Evolutionary conservation across 176 grass and related monocot genomes (phyloP).

Genomic region (Ananas comosus): DNA sequence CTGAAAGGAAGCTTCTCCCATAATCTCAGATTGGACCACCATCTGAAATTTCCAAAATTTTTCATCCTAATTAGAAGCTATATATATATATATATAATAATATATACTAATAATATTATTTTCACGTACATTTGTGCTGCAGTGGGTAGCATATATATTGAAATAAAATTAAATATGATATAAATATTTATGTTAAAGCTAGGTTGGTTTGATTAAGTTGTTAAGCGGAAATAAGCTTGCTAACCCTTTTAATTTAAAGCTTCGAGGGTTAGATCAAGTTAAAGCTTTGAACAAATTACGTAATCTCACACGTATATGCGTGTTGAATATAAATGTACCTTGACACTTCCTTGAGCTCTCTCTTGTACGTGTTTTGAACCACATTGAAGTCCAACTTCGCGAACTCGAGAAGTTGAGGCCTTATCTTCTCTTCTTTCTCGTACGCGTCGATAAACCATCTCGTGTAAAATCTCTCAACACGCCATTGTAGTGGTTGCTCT

Average conservation of each 20-base stretch:
- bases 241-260: too few relatives aligned
- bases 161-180: not conserved
- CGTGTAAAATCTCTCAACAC: not conserved
- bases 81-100: not conserved
- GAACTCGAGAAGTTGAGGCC: conserved; percentile 17
- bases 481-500: conserved; percentile 11
- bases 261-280: too few relatives aligned
- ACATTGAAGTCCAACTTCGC: conserved; percentile 30
- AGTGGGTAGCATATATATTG: too few relatives aligned
- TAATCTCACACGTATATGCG: not conserved
- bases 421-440: not conserved
- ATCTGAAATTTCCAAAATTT: conserved; percentile 2
- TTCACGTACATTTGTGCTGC: too few relatives aligned
- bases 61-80: not conserved
- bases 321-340: conserved; percentile 9
- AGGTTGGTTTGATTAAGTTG: not conserved
- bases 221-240: not conserved
- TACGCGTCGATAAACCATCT: conserved; percentile 14
- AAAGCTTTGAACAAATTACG: too few relatives aligned
- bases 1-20: conserved; percentile 5
- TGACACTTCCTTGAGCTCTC: conserved; percentile 20
- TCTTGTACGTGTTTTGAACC: conserved; percentile 12
- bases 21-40: conserved; percentile 16
- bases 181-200: not conserved
- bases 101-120: too few relatives aligned